Base-by-base conservation (phyloP, 1,139 yeast species). In the Pichia sp. region DNA sequence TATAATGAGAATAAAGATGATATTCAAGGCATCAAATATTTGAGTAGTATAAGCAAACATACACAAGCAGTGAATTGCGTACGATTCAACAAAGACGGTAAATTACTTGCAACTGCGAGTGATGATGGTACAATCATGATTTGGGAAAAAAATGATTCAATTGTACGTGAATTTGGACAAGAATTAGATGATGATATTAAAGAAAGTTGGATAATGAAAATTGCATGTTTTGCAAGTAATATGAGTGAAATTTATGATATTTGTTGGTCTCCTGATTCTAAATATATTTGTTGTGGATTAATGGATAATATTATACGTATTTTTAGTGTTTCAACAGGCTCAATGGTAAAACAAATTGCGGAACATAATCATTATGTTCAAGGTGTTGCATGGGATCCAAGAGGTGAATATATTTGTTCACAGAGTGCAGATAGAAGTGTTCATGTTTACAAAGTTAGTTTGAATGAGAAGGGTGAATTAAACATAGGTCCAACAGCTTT, bases 351-450 rank as follows among this genome's bases (percentile, higher is more conserved):
- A 12, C 81, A 82, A 46, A 67, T 84, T 40, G 75, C 79, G 3
- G 87, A 86, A 52, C 97, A 92, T 62, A 68, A 69, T 33, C 97
- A 90, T 60, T 90, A 87, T 57, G 94, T 92, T 2, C 99, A 92
- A 63, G 99, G 99, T 3, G 92, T 92, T 4, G 73, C 83, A 0
- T 92, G 97, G 97, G 98, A 92, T 61, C 98, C 98, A 3, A 59
- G 69, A 47, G 80, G 82, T 48, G 79, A 82, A 56, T 87, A 65
- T 55, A 64, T 92, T 22, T 87, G 90, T 1, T 85, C 96, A 6
- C 97, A 90, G 60, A 81, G 94, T 25, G 95, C 96, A 4, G 98
- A 94, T 63, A 68, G 96, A 48, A 74, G 89, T 2, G 82, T 90
- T 20, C 81, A 80, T 51, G 68, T 92, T 6, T 86, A 85, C 57